Base-by-base conservation (phyloP, 257 asterid species). In the Jaltomata sinuosa region DNA sequence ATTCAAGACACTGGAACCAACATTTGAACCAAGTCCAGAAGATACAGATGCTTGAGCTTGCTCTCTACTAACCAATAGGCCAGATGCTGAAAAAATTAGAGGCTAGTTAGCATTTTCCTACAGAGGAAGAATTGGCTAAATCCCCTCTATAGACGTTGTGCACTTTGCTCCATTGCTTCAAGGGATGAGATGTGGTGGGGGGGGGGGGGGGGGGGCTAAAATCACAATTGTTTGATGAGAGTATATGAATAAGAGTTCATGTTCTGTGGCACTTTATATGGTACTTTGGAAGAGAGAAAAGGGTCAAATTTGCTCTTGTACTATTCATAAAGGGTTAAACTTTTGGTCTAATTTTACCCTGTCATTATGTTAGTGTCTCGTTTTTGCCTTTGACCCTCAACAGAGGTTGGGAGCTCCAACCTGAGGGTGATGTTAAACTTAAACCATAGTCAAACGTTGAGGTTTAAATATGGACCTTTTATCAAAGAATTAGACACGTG, bases 1-100 rank as follows among this genome's bases (percentile, higher is more conserved):
- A 76, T 83, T 86, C 9, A 86, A 83, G 19, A 86, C 89, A 9
- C 89, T 87, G 11, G 92, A 88, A 36, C 90, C 89, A 16, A 86
- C 89, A 19, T 84, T 87, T 0, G 82, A 81, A 3, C 90, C 92
- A 18, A 88, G 88, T 67, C 86, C 88, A 9, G 80, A 87, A 6
- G 92, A 85, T 67, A 86, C 90, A 11, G 79, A 80, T 18, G 61
- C 69, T 85, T 83, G 88, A 65, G 92, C 90, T 19, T 45, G 40
- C 81, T 87, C 91, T 85, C 79, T 89, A 84, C 67, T 85, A 42
- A 59, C 64, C 27, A 88, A 80, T 71, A 88, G 87, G 31, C 89
- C 89, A 45, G 89, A 86, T 32, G 82, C 92, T 89, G 84, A 79
- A 89, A 64, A 71, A 47, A 76, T 7, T 65, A 54, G 42, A 42